Conservation (phyloP, 805 yeast species). For the Yarrowia sp. region DNA sequence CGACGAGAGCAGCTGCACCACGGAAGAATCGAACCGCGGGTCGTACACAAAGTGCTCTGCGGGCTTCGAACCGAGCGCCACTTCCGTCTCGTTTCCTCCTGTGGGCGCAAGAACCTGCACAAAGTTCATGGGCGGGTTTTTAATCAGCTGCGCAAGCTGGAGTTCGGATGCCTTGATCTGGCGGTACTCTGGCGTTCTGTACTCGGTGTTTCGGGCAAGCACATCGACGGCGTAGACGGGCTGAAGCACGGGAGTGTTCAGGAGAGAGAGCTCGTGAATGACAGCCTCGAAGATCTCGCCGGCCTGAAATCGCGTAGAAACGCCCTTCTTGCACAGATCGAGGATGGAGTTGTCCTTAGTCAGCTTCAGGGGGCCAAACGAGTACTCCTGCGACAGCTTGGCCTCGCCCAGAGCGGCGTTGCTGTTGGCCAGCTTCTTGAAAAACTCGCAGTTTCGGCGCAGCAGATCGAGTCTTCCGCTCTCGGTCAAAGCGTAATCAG, state of each 20-base stretch:
- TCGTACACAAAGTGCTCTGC: conserved; percentile 18
- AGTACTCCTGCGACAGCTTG: conserved; percentile 4
- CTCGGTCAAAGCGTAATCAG: conserved; percentile 18
- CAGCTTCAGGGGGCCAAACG: neutral
- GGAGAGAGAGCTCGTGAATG: neutral
- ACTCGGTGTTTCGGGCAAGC: conserved; percentile 10
- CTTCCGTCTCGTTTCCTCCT: neutral
- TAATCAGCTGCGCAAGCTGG: conserved; percentile 1
- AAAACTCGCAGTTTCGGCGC: conserved; percentile 18
- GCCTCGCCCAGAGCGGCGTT: neutral
- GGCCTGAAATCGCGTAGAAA: conserved; percentile 1
- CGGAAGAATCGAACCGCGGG: neutral
- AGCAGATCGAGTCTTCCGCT: conserved; percentile 1
- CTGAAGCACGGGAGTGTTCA: neutral
- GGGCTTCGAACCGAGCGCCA: neutral
- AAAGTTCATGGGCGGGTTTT: conserved; percentile 4
- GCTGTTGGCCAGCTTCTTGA: neutral
- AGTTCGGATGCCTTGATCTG: conserved; percentile 1
- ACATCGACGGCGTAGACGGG: neutral
- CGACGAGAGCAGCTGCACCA: neutral
- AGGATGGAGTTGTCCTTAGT: neutral
- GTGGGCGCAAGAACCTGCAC: neutral
- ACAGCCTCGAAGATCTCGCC: conserved; percentile 6
- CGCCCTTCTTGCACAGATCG: neutral
- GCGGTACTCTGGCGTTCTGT: conserved; percentile 4